Percentiles rank a stretch among this genome's conserved stretches.
Conservation (phyloP, 148 eudicot genomes). For the Chenopodium berlandieri region DNA sequence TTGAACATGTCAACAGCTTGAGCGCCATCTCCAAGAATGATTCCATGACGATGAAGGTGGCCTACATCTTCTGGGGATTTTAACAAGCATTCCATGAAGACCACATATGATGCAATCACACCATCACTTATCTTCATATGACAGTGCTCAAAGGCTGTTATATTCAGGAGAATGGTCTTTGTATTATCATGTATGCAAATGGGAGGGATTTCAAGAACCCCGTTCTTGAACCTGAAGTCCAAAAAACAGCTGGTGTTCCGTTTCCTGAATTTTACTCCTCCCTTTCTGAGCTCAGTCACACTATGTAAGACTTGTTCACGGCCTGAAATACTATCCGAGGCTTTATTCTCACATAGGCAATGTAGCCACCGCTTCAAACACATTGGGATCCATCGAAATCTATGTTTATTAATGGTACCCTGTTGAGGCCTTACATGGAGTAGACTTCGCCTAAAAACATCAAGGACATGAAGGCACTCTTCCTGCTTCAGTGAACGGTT, state of each 20-base stretch:
- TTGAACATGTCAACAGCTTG: too few relatives aligned
- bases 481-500: neutral
- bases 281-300: conserved; percentile 54
- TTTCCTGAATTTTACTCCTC: conserved; percentile 57
- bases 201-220: conserved; percentile 41
- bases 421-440: conserved; percentile 9
- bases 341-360: too few relatives aligned
- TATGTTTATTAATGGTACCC: neutral
- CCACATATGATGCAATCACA: too few relatives aligned
- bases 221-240: conserved; percentile 58
- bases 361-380: too few relatives aligned
- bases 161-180: conserved; percentile 46
- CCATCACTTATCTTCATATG: too few relatives aligned
- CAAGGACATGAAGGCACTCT: conserved; percentile 29
- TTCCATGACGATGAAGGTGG: too few relatives aligned
- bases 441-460: conserved; percentile 27
- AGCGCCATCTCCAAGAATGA: too few relatives aligned
- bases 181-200: conserved; percentile 30
- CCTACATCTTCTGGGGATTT: too few relatives aligned
- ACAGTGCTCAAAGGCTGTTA: conserved; percentile 55
- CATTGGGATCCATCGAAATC: conserved; percentile 7
- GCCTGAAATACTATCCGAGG: conserved; percentile 12
- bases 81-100: too few relatives aligned
- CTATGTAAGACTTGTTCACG: conserved; percentile 52
- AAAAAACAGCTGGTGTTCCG: conserved; percentile 52